Base-by-base conservation (phyloP, 305 asterid genomes). In the Rubia peregrina region DNA sequence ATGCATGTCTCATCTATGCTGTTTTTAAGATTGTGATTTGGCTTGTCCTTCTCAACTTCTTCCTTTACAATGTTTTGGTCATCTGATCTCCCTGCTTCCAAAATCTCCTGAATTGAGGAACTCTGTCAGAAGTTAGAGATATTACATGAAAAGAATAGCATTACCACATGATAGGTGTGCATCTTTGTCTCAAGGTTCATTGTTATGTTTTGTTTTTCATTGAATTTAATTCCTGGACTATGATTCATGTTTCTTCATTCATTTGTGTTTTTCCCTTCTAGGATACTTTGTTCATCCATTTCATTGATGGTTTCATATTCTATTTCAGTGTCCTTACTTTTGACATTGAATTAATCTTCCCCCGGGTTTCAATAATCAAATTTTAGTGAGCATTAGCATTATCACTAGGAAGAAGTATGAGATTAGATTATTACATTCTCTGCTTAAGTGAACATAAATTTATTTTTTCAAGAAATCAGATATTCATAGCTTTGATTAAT, bases 21-120 rank as follows among this genome's bases (percentile, higher is more conserved):
- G 44, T 67, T 71, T 42, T 44, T 30, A 62, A 62, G 56, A 61
- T 62, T 46, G 49, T 69, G 59, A 17, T 61, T 30, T 51, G 61
- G 26, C 61, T 46, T 24, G 33, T 49, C 71, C 6, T 33, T 61
- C 16, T 49, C 38, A n/a, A 26, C 57, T 48, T 48, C 1, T 51
- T 67, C 71, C 7, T 9, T 8, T 11, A 30, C 48, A 8, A 24
- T 49, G 14, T 48, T 33, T 13, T 19, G 53, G 33, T 55, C 73
- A 36, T 69, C 44, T 55, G 53, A 11, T 38, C 65, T 19, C 13
- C 55, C 14, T 8, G 63, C 73, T 69, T n/a, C 73, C 30, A 21
- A 21, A 10, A 55, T 41, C 53, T n/a, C 73, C 73, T 69, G 61
- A 19, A 8, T 69, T 2, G 48, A 22, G 16, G 17, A 55, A 36